Percentiles rank a stretch among this genome's conserved stretches.
phyloP scores from a whole-genome alignment of 2,329 filamentous ascomycete species.

The Cytospora schulzeri region DNA sequence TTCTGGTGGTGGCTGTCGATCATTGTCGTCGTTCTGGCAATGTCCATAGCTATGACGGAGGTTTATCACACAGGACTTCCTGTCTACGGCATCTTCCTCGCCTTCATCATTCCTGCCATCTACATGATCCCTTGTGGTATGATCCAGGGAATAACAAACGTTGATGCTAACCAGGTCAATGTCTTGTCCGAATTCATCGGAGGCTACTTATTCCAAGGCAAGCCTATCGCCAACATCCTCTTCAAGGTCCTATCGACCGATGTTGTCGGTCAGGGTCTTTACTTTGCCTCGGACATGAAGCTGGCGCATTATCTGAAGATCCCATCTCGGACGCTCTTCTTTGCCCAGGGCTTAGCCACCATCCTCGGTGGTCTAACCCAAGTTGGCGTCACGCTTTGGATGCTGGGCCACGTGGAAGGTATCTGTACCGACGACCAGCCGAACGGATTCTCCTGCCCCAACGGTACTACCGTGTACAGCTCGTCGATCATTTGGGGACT shows the following conservation, averaged over 20 bases:
- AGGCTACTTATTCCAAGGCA: slow-evolving; percentile 49
- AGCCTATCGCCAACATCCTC: slow-evolving; percentile 49
- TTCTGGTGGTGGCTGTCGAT: slow-evolving; percentile 49
- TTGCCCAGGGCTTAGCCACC: slow-evolving; percentile 50
- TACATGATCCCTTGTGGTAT: slow-evolving; percentile 51
- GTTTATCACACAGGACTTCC: slow-evolving; percentile 50
- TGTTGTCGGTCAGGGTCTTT: slow-evolving; percentile 46
- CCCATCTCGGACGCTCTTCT: slow-evolving; percentile 49
- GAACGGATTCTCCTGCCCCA: slow-evolving; percentile 51
- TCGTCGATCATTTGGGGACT: slow-evolving; percentile 53
- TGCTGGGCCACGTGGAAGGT: slow-evolving; percentile 41
- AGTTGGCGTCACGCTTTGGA: slow-evolving; percentile 39
- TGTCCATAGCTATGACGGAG: slow-evolving; percentile 42
- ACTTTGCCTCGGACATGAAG: slow-evolving; percentile 53
- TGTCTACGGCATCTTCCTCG: slow-evolving; percentile 47
- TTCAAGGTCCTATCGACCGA: slow-evolving; percentile 47
- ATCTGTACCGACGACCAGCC: slow-evolving; percentile 45
- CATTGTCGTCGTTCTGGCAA: slow-evolving; percentile 38
- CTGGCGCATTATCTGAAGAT: slow-evolving; percentile 55
- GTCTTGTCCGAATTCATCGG: slow-evolving; percentile 51
- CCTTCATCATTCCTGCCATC: slow-evolving; percentile 46
- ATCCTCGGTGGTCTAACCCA: slow-evolving; percentile 50
- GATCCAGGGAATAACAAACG: slow-evolving; percentile 51
- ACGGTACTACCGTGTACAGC: slow-evolving; percentile 51
- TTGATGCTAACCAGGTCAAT: slow-evolving; percentile 51